A percentile compares a stretch with the other conserved stretches of the same genome.
phyloP scores from a whole-genome alignment of 2,329 filamentous ascomycete species.

The Aspergillus spinulosporus region DNA sequence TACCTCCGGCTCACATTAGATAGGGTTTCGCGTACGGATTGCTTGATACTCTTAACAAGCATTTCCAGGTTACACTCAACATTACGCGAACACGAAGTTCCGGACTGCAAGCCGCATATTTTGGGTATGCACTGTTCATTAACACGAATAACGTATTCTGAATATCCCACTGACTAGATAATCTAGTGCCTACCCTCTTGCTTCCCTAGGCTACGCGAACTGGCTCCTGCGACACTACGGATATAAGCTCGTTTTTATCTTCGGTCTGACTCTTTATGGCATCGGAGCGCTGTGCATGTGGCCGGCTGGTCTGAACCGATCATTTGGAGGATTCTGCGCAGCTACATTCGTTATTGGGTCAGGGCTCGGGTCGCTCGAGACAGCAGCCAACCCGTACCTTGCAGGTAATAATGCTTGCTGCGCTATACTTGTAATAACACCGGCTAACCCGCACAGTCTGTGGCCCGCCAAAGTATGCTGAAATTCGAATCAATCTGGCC shows the following conservation, averaged over 20 bases:
- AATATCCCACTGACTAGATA: not conserved
- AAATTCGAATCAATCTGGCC: slow-evolving; percentile 74
- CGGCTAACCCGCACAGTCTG: slow-evolving; percentile 55
- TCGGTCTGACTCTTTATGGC: slow-evolving; percentile 69
- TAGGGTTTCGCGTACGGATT: slow-evolving; percentile 53
- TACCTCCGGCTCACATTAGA: slow-evolving; percentile 1
- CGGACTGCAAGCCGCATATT: slow-evolving; percentile 65
- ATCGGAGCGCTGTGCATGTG: slow-evolving; percentile 79
- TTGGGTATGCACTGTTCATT: slow-evolving; percentile 51
- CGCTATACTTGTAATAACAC: slow-evolving; percentile 34
- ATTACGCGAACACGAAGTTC: slow-evolving; percentile 60
- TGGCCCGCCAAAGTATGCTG: slow-evolving; percentile 71
- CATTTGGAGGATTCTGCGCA: slow-evolving; percentile 72
- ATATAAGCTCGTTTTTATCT: slow-evolving; percentile 78
- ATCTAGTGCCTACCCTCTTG: slow-evolving; percentile 54
- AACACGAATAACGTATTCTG: not conserved
- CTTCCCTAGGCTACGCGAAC: slow-evolving; percentile 54
- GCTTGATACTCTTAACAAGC: slow-evolving; percentile 54
- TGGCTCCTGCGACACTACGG: slow-evolving; percentile 70
- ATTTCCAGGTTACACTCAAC: slow-evolving; percentile 58
- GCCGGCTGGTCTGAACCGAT: slow-evolving; percentile 72
- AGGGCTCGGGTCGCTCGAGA: slow-evolving; percentile 72
- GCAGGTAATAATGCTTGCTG: slow-evolving; percentile 45
- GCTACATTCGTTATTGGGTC: slow-evolving; percentile 72
- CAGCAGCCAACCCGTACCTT: slow-evolving; percentile 75